phyloP scores from a whole-genome alignment of 2,329 filamentous ascomycete genomes.

The Fusarium sublunatum region DNA sequence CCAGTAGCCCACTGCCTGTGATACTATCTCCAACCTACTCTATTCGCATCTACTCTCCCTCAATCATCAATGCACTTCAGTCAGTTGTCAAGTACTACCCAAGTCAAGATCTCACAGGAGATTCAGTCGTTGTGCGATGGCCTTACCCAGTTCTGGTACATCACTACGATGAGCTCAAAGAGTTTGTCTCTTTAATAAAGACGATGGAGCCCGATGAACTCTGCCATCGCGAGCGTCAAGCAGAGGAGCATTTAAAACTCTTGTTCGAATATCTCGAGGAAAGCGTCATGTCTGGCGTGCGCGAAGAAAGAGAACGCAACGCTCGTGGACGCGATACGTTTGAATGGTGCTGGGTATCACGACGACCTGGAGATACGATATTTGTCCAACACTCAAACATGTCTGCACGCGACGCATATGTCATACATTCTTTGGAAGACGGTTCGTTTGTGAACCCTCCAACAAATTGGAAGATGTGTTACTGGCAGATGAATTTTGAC shows the following conservation, averaged over 20 bases:
- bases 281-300: background rate
- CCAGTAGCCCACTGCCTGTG: background rate
- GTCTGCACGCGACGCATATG: background rate
- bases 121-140: constrained; percentile 30
- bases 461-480: background rate
- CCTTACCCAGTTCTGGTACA: constrained; percentile 45
- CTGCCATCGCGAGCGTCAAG: background rate
- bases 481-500: background rate
- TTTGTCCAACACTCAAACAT: background rate
- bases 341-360: background rate
- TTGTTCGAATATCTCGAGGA: background rate
- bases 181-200: constrained; percentile 13
- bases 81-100: constrained; percentile 47
- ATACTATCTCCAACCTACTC: constrained; percentile 18
- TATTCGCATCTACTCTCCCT: constrained; percentile 38
- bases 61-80: constrained; percentile 42
- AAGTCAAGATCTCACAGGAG: constrained; percentile 32
- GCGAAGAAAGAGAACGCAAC: background rate
- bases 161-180: constrained; percentile 43
- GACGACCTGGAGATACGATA: background rate
- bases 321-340: background rate
- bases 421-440: background rate
- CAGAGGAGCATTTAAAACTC: background rate
- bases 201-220: background rate
- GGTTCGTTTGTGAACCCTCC: background rate